Evolutionary conservation across 345 rosid species (phyloP), one percentile per base, ranked within the genome.

Genomic region (Diplotaxis tenuifolia): DNA sequence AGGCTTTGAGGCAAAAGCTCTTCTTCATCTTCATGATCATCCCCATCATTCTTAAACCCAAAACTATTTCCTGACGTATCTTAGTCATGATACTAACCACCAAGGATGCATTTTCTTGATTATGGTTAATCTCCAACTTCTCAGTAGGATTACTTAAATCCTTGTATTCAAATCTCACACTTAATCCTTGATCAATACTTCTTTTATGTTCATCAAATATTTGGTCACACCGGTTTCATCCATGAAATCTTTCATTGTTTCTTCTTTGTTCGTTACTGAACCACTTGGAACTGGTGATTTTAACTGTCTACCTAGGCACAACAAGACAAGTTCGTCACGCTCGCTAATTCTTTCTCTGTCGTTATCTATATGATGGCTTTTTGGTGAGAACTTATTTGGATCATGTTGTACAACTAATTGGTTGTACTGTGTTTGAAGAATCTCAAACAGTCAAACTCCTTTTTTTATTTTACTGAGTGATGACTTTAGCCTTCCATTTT

Each of bases 401-500:
- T 87, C 81, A 75, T 81, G 81, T 38, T 79, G 78, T 66, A 75
- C 76, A 28, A 79, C 31, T 53, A 75, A 45, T 62, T 82, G 80
- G 45, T 82, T 22, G 83, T 84, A 81, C 62, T 83, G 82, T 82
- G 70, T 71, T 61, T 87, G 93, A 23, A 93, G 90, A 47, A 71
- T 70, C 57, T 82, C 78, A 71, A 88, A 93, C n/a, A n/a, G n/a
- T n/a, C n/a, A n/a, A n/a, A n/a, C n/a, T 65, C 90, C 98, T 65
- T 83, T 85, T 86, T 56, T 80, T 62, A 85, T 72, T 31, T 75
- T 78, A 65, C 79, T 70, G 53, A 93, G 69, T 38, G 78, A n/a
- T 73, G 75, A 65, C 80, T 90, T 90, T 47, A 93, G 85, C 57
- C 87, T 89, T 75, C 82, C 72, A 49, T 93, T 93, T 78, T 93